phyloP scores from a whole-genome alignment of 441 rosid species.

The Omphalea diandra region DNA sequence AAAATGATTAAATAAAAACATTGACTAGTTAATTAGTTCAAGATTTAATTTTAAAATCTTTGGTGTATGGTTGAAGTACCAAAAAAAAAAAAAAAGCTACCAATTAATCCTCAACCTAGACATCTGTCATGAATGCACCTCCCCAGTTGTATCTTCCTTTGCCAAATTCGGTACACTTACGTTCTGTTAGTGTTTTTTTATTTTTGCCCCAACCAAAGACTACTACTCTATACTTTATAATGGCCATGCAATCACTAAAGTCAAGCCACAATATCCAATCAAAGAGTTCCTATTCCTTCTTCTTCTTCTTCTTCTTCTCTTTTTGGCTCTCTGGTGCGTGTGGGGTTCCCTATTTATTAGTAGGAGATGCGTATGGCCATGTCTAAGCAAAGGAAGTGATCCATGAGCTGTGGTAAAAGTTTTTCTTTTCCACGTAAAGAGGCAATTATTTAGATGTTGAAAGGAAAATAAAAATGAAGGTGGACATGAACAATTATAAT shows the following conservation, averaged over 20 bases:
- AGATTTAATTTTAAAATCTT: no score
- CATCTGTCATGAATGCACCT: conserved; percentile 30
- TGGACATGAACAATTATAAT: neutral
- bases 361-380: conserved; percentile 34
- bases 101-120: conserved; percentile 23
- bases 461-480: neutral
- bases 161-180: conserved; percentile 39
- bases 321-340: no score
- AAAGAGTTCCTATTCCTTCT: neutral
- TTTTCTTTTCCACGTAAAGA: conserved; percentile 45
- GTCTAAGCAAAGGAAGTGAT: conserved; percentile 23
- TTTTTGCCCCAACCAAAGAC: conserved; percentile 29
- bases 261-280: conserved; percentile 24
- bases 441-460: conserved; percentile 38
- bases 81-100: conserved; percentile 5
- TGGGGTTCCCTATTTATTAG: conserved; percentile 29
- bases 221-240: conserved; percentile 6
- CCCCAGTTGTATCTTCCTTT: conserved; percentile 24
- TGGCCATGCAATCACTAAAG: conserved; percentile 10
- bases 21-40: no score
- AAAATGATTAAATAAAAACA: no score
- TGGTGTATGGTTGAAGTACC: conserved; percentile 11
- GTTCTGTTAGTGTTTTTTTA: conserved; percentile 21
- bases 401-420: conserved; percentile 49
- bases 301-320: neutral